Conservation (phyloP, 129 eudicot genomes). For the Glebionis coronaria region DNA sequence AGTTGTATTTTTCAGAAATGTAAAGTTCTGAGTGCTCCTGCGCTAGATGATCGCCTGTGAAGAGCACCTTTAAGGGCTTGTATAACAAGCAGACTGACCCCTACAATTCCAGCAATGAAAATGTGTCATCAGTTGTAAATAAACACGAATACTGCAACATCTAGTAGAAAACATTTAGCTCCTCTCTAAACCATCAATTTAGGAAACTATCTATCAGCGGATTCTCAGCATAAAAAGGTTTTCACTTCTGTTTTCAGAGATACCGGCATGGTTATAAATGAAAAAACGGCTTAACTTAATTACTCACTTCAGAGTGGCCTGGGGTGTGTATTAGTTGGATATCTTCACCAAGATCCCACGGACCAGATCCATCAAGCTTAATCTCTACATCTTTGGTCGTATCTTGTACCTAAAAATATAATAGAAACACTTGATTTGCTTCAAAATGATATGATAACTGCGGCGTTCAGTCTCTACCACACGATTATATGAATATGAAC, state of each 20-base stretch:
- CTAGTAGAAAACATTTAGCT: not conserved
- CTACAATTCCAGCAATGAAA: conserved; percentile 31
- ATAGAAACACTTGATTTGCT: not conserved
- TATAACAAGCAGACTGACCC: conserved; percentile 71
- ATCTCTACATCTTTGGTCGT: conserved; percentile 57
- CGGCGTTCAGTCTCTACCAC: too few species aligned
- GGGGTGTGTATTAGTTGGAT: conserved; percentile 68
- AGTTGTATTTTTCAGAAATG: conserved; percentile 47
- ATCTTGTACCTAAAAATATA: conserved; percentile 34
- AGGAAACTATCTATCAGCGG: not conserved
- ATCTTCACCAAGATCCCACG: conserved; percentile 65
- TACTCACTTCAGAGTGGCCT: conserved; percentile 66
- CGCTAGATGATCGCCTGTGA: conserved; percentile 66
- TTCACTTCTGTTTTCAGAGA: too few species aligned
- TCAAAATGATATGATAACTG: not conserved
- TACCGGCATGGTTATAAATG: not conserved
- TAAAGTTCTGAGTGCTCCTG: conserved; percentile 35
- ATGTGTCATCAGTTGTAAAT: not conserved
- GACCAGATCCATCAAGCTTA: conserved; percentile 66
- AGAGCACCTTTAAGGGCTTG: conserved; percentile 59
- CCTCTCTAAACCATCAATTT: not conserved
- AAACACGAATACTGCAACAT: not conserved
- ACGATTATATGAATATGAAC: too few species aligned
- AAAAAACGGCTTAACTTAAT: conserved; percentile 7
- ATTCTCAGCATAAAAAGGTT: not conserved